Conservation (phyloP, 208 protist genomes). For the Acanthamoeba castellanii region DNA sequence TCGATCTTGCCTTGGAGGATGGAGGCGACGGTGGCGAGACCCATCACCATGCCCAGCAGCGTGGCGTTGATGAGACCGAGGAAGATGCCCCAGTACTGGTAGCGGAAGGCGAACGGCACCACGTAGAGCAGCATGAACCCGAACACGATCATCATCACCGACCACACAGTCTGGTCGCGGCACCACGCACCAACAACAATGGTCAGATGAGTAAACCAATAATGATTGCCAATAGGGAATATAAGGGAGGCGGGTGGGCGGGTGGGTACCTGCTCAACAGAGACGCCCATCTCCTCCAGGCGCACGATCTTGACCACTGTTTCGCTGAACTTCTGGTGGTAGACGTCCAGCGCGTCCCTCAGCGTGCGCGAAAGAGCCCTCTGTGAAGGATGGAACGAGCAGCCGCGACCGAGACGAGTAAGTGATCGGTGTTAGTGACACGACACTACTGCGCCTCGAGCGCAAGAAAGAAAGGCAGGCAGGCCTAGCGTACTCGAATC, state of each 20-base stretch:
- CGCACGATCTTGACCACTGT: slow-evolving; percentile 92
- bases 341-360: slow-evolving; percentile 95
- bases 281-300: slow-evolving; percentile 93
- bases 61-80: slow-evolving; percentile 94
- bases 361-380: slow-evolving; percentile 92
- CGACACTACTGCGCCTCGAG: background rate
- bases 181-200: slow-evolving; percentile 22
- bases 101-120: slow-evolving; percentile 94
- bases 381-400: slow-evolving; percentile 57
- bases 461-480: background rate
- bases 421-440: background rate
- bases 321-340: slow-evolving; percentile 94
- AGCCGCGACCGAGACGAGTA: background rate
- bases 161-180: slow-evolving; percentile 81
- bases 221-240: too few relatives aligned
- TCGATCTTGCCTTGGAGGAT: slow-evolving; percentile 91
- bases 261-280: slow-evolving; percentile 87
- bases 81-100: slow-evolving; percentile 93
- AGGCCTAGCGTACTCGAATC: slow-evolving; percentile 48
- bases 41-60: slow-evolving; percentile 94
- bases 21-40: slow-evolving; percentile 93
- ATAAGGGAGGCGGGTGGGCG: too few relatives aligned
- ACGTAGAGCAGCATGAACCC: slow-evolving; percentile 97
- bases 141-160: slow-evolving; percentile 89
- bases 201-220: too few relatives aligned